These are phyloP conservation scores for Colletotrichum echinochloae DNA, from an alignment of 2,329 filamentous ascomycete species.

Conservation along the genomic window DNA sequence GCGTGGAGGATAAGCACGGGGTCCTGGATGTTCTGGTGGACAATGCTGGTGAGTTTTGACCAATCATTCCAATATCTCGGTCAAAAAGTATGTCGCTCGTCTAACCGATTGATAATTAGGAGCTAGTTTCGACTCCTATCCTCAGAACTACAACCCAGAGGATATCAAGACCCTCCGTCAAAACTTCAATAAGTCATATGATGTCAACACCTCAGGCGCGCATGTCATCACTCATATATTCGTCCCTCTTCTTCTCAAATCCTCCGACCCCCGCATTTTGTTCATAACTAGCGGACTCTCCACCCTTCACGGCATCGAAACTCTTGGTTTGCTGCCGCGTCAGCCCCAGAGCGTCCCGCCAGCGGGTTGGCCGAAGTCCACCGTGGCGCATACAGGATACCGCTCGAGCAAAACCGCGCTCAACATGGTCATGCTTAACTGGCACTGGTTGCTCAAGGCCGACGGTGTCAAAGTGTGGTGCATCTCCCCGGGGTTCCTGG, in stretches of 20 bases:
- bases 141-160: slow-evolving; percentile 52
- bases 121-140: slow-evolving; percentile 44
- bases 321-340: slow-evolving; percentile 37
- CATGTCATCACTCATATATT: slow-evolving; percentile 52
- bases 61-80: slow-evolving; percentile 31
- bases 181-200: slow-evolving; percentile 59
- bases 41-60: slow-evolving; percentile 45
- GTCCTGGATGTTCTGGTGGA: slow-evolving; percentile 51
- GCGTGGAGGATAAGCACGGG: slow-evolving; percentile 45
- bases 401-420: slow-evolving; percentile 57
- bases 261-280: slow-evolving; percentile 56
- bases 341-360: slow-evolving; percentile 52
- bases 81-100: background rate
- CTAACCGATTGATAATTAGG: background rate
- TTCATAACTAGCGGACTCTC: slow-evolving; percentile 61
- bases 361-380: slow-evolving; percentile 60
- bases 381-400: slow-evolving; percentile 47
- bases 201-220: slow-evolving; percentile 63
- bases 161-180: slow-evolving; percentile 49
- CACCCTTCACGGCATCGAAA: slow-evolving; percentile 48
- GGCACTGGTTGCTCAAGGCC: slow-evolving; percentile 53
- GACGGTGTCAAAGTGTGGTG: slow-evolving; percentile 64
- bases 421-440: slow-evolving; percentile 63
- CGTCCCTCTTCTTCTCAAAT: slow-evolving; percentile 57
- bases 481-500: slow-evolving; percentile 62